Evolutionary conservation across 129 eudicot genomes (phyloP).

Genomic region (Artemisia tridentata): DNA sequence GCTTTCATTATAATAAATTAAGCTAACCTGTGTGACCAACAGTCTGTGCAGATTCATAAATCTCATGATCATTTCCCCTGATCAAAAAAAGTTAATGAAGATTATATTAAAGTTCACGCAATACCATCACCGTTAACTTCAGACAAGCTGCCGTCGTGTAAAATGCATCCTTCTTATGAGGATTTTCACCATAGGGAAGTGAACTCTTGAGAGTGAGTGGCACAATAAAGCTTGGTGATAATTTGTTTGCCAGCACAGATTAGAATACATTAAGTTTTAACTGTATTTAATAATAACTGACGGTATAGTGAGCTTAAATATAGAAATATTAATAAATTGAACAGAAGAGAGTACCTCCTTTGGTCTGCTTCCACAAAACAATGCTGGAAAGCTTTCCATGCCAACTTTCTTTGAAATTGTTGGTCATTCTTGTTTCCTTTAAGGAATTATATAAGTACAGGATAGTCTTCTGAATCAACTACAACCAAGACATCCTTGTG

Average conservation of each 20-base stretch:
- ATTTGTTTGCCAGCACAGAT: constrained; percentile 48
- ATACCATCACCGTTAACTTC: constrained; percentile 93
- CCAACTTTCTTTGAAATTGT: constrained; percentile 70
- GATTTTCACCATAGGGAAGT: constrained; percentile 96
- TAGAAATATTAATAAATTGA: not conserved
- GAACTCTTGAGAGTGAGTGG: constrained; percentile 75
- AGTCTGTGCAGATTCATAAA: too few relatives aligned
- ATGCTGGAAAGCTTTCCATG: constrained; percentile 95
- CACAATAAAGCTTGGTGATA: constrained; percentile 75
- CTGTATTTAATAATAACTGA: not conserved
- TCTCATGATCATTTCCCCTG: too few relatives aligned
- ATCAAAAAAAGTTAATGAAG: too few relatives aligned
- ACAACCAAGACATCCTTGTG: too few relatives aligned
- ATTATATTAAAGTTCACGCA: too few relatives aligned
- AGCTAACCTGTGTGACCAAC: too few relatives aligned
- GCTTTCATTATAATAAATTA: too few relatives aligned
- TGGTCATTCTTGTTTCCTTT: constrained; percentile 55
- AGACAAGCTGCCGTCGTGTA: constrained; percentile 79
- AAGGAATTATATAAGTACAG: constrained; percentile 64
- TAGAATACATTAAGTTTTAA: not conserved
- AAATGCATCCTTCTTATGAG: constrained; percentile 95
- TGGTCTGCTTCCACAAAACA: constrained; percentile 88
- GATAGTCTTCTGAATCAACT: constrained; percentile 75
- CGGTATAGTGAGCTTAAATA: not conserved
- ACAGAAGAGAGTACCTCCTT: constrained; percentile 44